Percentiles rank a stretch among this genome's conserved stretches.
Evolutionary conservation across 73 alveolate species (phyloP).

Genomic region (Paramecium octaurelia): DNA sequence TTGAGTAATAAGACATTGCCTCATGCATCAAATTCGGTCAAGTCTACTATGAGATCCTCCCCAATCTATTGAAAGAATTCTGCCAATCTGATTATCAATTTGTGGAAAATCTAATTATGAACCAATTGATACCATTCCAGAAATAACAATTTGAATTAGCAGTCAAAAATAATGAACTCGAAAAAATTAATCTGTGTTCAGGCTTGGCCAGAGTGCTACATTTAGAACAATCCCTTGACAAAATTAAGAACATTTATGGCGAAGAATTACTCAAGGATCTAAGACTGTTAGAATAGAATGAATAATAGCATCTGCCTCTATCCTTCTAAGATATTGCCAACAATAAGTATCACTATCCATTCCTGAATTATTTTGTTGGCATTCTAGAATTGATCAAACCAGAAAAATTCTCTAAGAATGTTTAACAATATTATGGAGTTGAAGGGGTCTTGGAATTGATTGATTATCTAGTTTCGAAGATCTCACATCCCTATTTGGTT

Average conservation of each 20-base stretch:
- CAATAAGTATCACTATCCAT: not conserved
- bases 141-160: slow-evolving; percentile 7
- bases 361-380: not conserved
- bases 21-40: not conserved
- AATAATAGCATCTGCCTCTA: not conserved
- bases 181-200: not conserved
- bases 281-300: not conserved
- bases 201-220: not conserved
- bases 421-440: not conserved
- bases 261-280: not conserved
- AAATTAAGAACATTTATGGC: not conserved
- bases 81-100: not conserved
- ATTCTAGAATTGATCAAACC: not conserved
- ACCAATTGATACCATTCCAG: not conserved
- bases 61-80: not conserved
- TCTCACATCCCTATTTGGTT: not conserved
- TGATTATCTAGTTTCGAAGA: not conserved
- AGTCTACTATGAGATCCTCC: not conserved
- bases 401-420: not conserved
- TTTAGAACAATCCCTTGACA: not conserved
- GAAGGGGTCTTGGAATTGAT: not conserved
- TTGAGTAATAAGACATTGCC: not conserved
- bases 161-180: slow-evolving; percentile 21
- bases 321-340: not conserved
- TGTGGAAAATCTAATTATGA: not conserved